Evolutionary conservation across 1,284 basidiomycete genomes (phyloP), one percentile per base, ranked within the genome.

Genomic region (Moesziomyces sp.): DNA sequence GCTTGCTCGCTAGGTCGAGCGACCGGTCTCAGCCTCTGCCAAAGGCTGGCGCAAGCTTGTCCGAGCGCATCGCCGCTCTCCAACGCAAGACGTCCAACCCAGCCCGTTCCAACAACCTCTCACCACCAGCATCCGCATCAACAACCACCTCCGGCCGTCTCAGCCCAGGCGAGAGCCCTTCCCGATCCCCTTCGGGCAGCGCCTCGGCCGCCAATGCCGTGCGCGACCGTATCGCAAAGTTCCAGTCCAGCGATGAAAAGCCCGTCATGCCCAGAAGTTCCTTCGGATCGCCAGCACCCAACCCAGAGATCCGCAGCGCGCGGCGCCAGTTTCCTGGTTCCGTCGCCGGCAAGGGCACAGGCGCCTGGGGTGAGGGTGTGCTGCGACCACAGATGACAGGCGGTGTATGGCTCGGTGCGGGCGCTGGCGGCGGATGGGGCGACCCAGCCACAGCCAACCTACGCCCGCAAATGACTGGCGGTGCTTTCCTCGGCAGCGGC

Each of bases 321-420:
- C 51, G 73, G 7, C 52, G 63, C 2, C 63, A 78, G 10, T 77
- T 76, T 44, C 77, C 74, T 2, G 79, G 71, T 24, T 64, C 63
- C 7, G 58, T 65, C n/a, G 58, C 68, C 19, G 71, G 64, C 21
- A 68, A 62, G 23, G 78, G 78, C 5, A 75, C 65, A 7, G 76
- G 76, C 13, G 67, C 68, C 16, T 78, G 78, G 74, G 76, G 77
- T 5, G 77, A 79, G 46, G 70, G 73, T 18, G 77, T 77, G 16
- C 56, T 81, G 14, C 58, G 78, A 28, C 79, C 79, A 23, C 79
- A 81, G 59, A 66, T 78, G 66, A 81, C 79, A 8, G 79, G 79
- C 14, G 79, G 78, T 23, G 69, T 72, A 24, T 78, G 78, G 78
- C 65, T 77, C 23, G 79, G 75, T n/a, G 61, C 52, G 13, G 72